Evolutionary conservation across 2,329 filamentous ascomycete species (phyloP).

Genomic region (Bipolaris bicolor): DNA sequence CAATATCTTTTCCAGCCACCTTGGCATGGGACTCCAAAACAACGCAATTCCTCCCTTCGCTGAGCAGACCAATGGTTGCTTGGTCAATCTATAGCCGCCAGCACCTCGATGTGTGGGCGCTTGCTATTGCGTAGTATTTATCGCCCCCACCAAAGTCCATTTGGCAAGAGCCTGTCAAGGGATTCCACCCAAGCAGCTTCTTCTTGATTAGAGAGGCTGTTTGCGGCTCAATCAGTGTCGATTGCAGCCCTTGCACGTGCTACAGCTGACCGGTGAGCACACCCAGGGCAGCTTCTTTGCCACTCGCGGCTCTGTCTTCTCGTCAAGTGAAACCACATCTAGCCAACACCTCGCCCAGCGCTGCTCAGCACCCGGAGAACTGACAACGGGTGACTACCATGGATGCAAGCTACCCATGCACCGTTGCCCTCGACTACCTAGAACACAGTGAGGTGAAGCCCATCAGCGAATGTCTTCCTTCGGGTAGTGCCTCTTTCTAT

Average conservation of each 20-base stretch:
- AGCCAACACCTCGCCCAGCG: neutral
- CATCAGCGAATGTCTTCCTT: slow-evolving; percentile 9
- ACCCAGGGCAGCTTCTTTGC: neutral
- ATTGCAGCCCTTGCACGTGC: slow-evolving; percentile 1
- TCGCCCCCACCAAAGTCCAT: neutral
- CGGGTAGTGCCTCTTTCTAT: slow-evolving; percentile 12
- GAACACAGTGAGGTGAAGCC: slow-evolving; percentile 10
- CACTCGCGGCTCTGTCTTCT: neutral
- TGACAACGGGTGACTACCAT: neutral
- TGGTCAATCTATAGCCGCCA: no score
- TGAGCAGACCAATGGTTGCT: no score
- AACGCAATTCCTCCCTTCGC: no score
- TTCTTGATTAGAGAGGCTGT: neutral
- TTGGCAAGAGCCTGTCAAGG: neutral
- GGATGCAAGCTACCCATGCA: neutral
- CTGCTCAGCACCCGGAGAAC: neutral
- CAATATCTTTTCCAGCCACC: no score
- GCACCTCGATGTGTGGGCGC: neutral
- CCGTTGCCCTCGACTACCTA: slow-evolving; percentile 7
- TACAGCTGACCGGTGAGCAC: slow-evolving; percentile 4
- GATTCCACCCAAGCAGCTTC: neutral
- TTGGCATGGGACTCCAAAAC: no score
- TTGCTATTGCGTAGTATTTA: neutral
- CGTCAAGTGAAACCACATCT: neutral
- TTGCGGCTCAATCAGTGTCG: neutral